phyloP scores from a whole-genome alignment of 202 grass and related monocot genomes.

The Digitaria exilis region DNA sequence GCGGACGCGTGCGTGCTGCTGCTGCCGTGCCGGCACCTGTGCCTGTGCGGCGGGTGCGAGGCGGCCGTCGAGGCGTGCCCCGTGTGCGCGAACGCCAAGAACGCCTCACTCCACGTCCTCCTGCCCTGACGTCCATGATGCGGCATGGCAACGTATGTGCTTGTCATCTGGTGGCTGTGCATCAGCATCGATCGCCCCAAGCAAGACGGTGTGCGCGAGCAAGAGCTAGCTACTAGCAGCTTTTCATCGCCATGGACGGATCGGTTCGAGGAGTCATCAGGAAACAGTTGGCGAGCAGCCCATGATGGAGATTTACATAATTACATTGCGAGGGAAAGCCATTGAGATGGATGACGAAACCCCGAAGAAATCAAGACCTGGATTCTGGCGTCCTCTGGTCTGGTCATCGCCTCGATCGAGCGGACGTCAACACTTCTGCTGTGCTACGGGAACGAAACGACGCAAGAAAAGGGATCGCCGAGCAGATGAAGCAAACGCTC shows the following conservation, averaged over 20 bases:
- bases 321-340: neutral
- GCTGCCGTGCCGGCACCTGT: slow-evolving; percentile 73
- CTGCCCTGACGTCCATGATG: slow-evolving; percentile 2
- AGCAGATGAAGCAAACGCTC: neutral
- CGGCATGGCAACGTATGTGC: neutral
- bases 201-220: too few relatives aligned
- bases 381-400: neutral
- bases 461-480: neutral
- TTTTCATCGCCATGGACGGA: neutral
- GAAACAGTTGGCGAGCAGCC: too few relatives aligned
- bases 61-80: slow-evolving; percentile 42
- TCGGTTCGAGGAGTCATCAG: neutral
- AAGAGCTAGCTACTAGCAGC: too few relatives aligned
- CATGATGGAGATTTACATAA: neutral
- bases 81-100: slow-evolving; percentile 53
- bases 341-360: too few relatives aligned
- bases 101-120: slow-evolving; percentile 43
- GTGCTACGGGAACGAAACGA: neutral
- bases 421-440: neutral
- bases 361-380: neutral
- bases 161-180: neutral
- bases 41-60: slow-evolving; percentile 61
- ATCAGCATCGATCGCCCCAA: neutral
- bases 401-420: neutral
- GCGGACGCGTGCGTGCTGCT: slow-evolving; percentile 54